Conservation (phyloP, 2,329 filamentous ascomycete genomes). For the Microdochium trichocladiopsis region DNA sequence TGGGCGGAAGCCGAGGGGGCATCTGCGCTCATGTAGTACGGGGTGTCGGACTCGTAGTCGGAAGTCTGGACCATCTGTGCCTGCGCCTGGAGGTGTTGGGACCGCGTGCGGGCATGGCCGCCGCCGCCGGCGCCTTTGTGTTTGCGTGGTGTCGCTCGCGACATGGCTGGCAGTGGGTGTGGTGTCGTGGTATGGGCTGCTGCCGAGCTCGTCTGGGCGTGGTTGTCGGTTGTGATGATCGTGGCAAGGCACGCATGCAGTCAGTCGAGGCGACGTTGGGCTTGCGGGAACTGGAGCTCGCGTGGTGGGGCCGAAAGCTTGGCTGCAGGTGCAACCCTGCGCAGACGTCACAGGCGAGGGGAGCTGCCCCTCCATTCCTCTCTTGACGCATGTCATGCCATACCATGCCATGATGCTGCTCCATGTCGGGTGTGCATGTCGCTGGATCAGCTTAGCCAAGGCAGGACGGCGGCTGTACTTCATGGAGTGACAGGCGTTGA, state of each 20-base stretch:
- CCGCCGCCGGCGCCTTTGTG: neutral
- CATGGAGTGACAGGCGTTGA: too few species aligned
- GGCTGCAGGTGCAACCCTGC: neutral
- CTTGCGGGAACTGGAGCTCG: neutral
- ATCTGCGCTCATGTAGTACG: constrained; percentile 35
- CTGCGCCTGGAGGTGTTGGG: neutral
- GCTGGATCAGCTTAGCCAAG: too few species aligned
- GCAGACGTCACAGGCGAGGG: neutral
- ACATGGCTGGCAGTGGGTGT: neutral
- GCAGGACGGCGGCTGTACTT: too few species aligned
- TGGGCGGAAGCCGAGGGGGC: constrained; percentile 35
- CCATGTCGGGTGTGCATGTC: too few species aligned
- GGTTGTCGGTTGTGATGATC: neutral
- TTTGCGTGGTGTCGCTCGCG: neutral
- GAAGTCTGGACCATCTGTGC: constrained; percentile 18
- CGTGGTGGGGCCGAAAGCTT: neutral
- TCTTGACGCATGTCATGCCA: neutral
- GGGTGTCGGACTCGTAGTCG: constrained; percentile 63
- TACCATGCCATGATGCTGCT: too few species aligned
- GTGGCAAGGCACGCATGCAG: neutral
- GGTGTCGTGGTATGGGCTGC: neutral
- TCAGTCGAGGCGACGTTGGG: neutral
- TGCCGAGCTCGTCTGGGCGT: neutral
- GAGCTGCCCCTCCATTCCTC: neutral
- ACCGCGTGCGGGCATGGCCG: neutral